phyloP scores from a whole-genome alignment of 1,284 basidiomycete species.

The Jaminaea rosea region DNA sequence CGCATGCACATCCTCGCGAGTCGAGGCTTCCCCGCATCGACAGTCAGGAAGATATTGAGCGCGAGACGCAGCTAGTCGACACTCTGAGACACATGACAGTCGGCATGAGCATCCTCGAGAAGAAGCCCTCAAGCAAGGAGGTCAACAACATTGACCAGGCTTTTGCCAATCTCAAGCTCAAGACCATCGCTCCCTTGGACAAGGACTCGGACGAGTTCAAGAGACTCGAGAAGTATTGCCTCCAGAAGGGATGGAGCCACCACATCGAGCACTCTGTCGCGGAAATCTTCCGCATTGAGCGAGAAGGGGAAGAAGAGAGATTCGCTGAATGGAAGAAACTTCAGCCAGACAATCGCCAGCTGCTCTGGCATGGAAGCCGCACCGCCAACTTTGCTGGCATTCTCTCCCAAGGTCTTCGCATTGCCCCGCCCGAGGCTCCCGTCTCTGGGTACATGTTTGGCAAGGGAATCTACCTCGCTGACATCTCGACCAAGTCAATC shows the following conservation, averaged over 20 bases:
- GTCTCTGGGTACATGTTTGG: conserved; percentile 58
- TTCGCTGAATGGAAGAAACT: neutral
- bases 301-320: neutral
- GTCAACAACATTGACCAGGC: neutral
- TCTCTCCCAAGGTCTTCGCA: conserved; percentile 59
- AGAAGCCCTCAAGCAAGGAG: neutral
- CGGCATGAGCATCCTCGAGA: neutral
- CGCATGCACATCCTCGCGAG: neutral
- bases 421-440: conserved; percentile 59
- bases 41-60: neutral
- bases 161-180: neutral
- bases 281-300: neutral
- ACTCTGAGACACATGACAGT: neutral
- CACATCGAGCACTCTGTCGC: neutral
- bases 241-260: neutral
- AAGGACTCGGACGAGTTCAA: neutral
- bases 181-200: neutral
- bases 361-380: neutral
- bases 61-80: neutral
- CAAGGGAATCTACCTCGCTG: conserved; percentile 62
- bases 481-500: conserved; percentile 63
- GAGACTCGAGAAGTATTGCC: neutral
- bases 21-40: neutral
- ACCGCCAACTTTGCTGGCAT: conserved; percentile 49
- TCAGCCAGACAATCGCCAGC: neutral